Conservation (phyloP, 1,139 yeast genomes). For the Ogataea hybrid region DNA sequence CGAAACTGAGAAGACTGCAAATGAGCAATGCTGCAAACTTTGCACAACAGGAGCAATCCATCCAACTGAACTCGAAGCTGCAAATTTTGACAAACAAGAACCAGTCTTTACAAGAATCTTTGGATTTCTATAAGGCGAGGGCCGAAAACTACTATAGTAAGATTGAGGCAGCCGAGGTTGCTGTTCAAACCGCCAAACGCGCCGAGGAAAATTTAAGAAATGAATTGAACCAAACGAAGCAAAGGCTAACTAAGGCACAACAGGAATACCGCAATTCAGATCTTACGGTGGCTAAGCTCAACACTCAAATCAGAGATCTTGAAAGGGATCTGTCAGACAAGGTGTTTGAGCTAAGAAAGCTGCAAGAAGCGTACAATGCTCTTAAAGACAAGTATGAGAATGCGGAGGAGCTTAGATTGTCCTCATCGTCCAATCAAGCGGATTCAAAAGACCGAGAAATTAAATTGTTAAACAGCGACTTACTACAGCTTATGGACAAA, state of each 20-base stretch:
- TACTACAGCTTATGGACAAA: constrained; percentile 53
- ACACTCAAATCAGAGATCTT: constrained; percentile 50
- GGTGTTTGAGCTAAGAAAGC: constrained; percentile 51
- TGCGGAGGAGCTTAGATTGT: constrained; percentile 31
- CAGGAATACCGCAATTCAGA: constrained; percentile 64
- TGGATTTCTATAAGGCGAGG: constrained; percentile 64
- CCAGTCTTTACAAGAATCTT: constrained; percentile 48
- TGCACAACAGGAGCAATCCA: constrained; percentile 36
- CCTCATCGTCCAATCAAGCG: constrained; percentile 28
- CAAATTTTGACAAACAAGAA: constrained; percentile 53
- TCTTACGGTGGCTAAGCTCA: constrained; percentile 52
- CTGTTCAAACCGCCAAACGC: constrained; percentile 58
- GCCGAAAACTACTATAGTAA: constrained; percentile 75
- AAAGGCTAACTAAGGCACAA: constrained; percentile 50
- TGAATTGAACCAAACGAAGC: constrained; percentile 57
- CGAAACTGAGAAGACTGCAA: constrained; percentile 31
- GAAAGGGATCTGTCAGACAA: constrained; percentile 62
- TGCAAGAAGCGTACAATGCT: constrained; percentile 42
- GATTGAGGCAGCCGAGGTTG: constrained; percentile 77
- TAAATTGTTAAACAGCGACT: constrained; percentile 53
- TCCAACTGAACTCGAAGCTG: constrained; percentile 45
- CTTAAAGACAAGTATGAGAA: constrained; percentile 33
- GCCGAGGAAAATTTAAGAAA: constrained; percentile 56
- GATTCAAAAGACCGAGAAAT: constrained; percentile 51
- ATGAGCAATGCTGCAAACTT: constrained; percentile 25